Conservation (phyloP, 305 asterid genomes). For the Fraxinus latifolia region DNA sequence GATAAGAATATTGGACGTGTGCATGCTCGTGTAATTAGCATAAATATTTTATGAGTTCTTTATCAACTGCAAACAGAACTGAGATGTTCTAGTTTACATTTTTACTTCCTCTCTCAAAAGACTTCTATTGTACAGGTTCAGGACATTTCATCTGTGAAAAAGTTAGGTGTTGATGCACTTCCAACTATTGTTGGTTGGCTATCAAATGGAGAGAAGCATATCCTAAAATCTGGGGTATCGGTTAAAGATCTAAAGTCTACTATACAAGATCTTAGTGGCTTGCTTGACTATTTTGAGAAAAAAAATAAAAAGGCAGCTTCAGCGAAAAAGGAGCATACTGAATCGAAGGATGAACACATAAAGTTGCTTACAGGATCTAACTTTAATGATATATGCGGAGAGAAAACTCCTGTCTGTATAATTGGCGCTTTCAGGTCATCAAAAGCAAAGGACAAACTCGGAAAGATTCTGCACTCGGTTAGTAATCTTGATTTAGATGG, state of each 20-base stretch:
- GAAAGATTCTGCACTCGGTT: slow-evolving; percentile 60
- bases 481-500: slow-evolving; percentile 24
- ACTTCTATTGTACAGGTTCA: slow-evolving; percentile 44
- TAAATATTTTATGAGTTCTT: neutral
- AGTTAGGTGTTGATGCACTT: slow-evolving; percentile 65
- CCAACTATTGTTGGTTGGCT: slow-evolving; percentile 89
- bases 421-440: slow-evolving; percentile 76
- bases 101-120: neutral
- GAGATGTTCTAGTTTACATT: neutral
- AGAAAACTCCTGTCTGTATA: slow-evolving; percentile 69
- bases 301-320: slow-evolving; percentile 61
- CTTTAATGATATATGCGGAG: slow-evolving; percentile 60
- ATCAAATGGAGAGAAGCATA: slow-evolving; percentile 73
- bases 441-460: slow-evolving; percentile 52
- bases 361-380: slow-evolving; percentile 63
- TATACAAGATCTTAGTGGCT: slow-evolving; percentile 63
- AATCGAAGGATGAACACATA: slow-evolving; percentile 38
- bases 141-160: slow-evolving; percentile 52
- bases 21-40: neutral
- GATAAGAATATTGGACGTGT: neutral
- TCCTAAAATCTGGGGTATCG: slow-evolving; percentile 61
- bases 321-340: slow-evolving; percentile 33
- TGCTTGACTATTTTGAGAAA: slow-evolving; percentile 70
- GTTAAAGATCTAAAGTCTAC: slow-evolving; percentile 76
- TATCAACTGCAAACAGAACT: neutral